Evolutionary conservation across 2,329 filamentous ascomycete genomes (phyloP).

Genomic region (Alternaria infectoria): DNA sequence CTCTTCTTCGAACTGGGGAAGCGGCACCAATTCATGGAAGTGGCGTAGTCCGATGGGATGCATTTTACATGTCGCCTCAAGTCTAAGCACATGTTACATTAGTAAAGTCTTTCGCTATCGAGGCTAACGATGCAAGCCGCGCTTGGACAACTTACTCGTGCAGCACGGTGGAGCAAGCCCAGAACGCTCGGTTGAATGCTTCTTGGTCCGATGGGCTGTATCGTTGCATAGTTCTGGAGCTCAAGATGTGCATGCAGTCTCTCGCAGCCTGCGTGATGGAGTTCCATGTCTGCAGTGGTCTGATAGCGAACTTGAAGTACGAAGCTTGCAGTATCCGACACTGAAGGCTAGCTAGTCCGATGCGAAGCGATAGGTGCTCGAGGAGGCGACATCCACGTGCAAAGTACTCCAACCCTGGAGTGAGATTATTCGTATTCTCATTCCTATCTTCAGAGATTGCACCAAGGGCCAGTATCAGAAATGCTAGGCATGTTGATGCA

Average conservation of each 20-base stretch:
- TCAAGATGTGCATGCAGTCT: constrained; percentile 30
- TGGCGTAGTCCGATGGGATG: constrained; percentile 37
- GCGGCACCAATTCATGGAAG: constrained; percentile 36
- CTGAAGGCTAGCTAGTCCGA: constrained; percentile 28
- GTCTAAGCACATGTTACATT: neutral
- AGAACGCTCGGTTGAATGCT: constrained; percentile 36
- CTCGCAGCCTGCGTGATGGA: constrained; percentile 26
- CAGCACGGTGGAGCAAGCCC: constrained; percentile 32
- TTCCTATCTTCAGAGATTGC: constrained; percentile 29
- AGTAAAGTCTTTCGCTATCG: neutral
- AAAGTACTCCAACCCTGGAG: constrained; percentile 35
- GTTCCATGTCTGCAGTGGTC: constrained; percentile 35
- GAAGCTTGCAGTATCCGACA: constrained; percentile 35
- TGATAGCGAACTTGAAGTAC: constrained; percentile 35
- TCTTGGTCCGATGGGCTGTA: constrained; percentile 26
- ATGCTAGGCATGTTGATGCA: constrained; percentile 27
- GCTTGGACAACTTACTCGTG: constrained; percentile 21
- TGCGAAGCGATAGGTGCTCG: constrained; percentile 27
- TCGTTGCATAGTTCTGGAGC: constrained; percentile 23
- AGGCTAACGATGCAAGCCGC: neutral
- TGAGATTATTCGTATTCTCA: constrained; percentile 16
- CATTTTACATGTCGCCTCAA: constrained; percentile 39
- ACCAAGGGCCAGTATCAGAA: constrained; percentile 31
- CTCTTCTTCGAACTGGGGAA: constrained; percentile 34
- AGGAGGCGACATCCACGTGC: constrained; percentile 28